phyloP scores from a whole-genome alignment of 1,284 basidiomycete genomes.

The Leccinum proliferum region DNA sequence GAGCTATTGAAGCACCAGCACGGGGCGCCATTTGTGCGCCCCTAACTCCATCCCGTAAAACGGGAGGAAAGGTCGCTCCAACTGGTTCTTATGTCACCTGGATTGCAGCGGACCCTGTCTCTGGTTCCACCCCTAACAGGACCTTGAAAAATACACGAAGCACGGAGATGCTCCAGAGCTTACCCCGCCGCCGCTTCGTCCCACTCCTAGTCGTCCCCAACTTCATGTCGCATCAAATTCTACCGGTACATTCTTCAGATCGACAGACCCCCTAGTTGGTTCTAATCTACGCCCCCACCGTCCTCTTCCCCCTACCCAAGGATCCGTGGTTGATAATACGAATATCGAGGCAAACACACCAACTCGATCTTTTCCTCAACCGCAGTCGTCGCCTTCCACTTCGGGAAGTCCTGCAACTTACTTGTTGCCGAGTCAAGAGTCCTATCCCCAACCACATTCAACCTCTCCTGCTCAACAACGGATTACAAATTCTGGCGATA shows the following conservation, averaged over 20 bases:
- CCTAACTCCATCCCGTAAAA: constrained; percentile 12
- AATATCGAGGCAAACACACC: constrained; percentile 17
- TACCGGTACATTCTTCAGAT: constrained; percentile 11
- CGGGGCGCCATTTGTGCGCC: constrained; percentile 7
- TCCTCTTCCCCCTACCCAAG: constrained; percentile 30
- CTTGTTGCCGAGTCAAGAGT: constrained; percentile 37
- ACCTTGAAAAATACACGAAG: constrained; percentile 26
- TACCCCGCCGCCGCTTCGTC: constrained; percentile 14
- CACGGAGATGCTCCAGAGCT: constrained; percentile 24
- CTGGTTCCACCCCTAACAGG: constrained; percentile 13
- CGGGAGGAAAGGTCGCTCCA: constrained; percentile 25
- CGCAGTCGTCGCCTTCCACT: constrained; percentile 33
- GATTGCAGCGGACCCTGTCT: constrained; percentile 21
- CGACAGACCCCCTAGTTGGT: constrained; percentile 16
- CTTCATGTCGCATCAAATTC: constrained; percentile 21
- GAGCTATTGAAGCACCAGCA: background rate
- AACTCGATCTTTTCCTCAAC: constrained; percentile 24
- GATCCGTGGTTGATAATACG: constrained; percentile 14
- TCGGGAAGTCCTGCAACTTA: constrained; percentile 23
- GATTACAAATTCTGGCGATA: constrained; percentile 22
- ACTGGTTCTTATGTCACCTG: constrained; percentile 18
- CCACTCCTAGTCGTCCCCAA: constrained; percentile 28
- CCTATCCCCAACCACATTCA: constrained; percentile 54
- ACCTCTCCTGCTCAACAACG: constrained; percentile 44
- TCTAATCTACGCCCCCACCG: constrained; percentile 18